These are phyloP conservation scores for Trichoderma sp. DNA, from an alignment of 2,329 filamentous ascomycete species.

Conservation along the genomic window DNA sequence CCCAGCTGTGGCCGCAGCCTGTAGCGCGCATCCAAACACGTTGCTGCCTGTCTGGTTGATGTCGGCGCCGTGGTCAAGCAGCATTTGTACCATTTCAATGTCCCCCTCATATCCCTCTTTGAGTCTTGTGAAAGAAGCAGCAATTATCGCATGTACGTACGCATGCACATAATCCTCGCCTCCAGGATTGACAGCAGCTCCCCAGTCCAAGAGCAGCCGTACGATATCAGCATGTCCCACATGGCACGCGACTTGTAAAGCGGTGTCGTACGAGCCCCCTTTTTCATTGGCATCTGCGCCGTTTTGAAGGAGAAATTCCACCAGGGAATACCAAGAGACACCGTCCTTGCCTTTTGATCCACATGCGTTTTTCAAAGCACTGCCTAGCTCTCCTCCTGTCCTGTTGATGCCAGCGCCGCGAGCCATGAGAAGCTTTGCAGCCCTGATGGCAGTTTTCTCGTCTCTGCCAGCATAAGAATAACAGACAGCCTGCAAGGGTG, in stretches of 20 bases:
- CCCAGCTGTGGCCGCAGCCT: neutral
- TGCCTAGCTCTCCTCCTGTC: neutral
- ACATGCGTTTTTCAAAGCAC: neutral
- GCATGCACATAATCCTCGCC: neutral
- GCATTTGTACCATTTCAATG: neutral
- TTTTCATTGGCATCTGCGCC: neutral
- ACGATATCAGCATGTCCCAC: neutral
- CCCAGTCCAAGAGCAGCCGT: neutral
- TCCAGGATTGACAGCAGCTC: neutral
- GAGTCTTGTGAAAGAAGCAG: neutral
- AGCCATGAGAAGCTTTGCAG: neutral
- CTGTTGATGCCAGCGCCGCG: neutral
- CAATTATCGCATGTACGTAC: neutral
- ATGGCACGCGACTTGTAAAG: neutral
- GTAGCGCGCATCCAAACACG: neutral
- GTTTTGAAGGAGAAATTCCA: neutral
- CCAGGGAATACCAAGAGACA: neutral
- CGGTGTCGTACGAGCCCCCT: neutral
- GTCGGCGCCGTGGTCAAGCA: constrained; percentile 1
- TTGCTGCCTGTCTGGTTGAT: neutral
- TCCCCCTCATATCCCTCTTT: neutral
- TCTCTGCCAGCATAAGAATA: neutral
- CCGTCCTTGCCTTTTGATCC: neutral
- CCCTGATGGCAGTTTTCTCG: neutral
- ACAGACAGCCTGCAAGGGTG: neutral